Evolutionary conservation across 805 yeast genomes (phyloP).

Genomic region (Suhomyces tanzawaensis): DNA sequence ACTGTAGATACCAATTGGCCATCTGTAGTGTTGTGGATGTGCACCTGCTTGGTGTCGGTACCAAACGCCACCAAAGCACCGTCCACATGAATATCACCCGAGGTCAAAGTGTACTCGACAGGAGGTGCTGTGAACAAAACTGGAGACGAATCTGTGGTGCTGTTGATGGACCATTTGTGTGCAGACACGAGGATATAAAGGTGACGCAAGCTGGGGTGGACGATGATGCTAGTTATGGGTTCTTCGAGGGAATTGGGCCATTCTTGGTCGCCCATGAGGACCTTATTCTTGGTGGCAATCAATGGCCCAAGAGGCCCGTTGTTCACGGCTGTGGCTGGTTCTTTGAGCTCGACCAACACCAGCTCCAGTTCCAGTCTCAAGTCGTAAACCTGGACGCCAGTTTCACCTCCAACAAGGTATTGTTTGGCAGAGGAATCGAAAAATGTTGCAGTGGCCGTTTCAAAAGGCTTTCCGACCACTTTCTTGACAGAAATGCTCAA

Average conservation of each 20-base stretch:
- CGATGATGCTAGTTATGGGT: constrained; percentile 15
- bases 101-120: constrained; percentile 8
- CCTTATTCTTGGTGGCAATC: constrained; percentile 17
- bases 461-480: neutral
- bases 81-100: constrained; percentile 45
- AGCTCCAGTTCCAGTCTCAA: constrained; percentile 1
- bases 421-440: constrained; percentile 10
- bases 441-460: neutral
- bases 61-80: constrained; percentile 47
- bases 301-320: constrained; percentile 16
- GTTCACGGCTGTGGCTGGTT: constrained; percentile 5
- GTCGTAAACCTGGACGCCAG: constrained; percentile 4
- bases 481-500: neutral
- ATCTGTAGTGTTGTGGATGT: constrained; percentile 39
- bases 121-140: constrained; percentile 2
- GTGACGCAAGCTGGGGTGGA: constrained; percentile 32
- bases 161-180: constrained; percentile 22
- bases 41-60: constrained; percentile 26
- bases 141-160: neutral
- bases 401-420: constrained; percentile 13
- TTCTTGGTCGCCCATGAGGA: constrained; percentile 13
- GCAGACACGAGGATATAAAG: constrained; percentile 29
- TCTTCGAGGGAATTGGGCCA: constrained; percentile 7
- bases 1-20: constrained; percentile 36
- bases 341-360: neutral